Evolutionary conservation across 768 basidiomycete species (phyloP).

Genomic region (Coprinopsis sp.): DNA sequence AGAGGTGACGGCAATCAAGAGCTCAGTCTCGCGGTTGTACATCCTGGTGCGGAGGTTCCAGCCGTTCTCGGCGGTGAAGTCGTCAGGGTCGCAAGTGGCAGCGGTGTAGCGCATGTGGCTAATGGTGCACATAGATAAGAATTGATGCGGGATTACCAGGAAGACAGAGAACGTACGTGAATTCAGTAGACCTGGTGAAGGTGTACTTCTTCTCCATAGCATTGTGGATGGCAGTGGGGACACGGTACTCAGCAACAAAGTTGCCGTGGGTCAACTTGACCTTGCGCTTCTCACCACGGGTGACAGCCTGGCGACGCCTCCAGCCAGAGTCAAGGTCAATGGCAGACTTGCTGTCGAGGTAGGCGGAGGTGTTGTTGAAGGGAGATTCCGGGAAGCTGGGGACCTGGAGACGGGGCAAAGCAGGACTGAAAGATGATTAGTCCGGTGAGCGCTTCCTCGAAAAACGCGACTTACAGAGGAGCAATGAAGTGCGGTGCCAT

Average conservation of each 20-base stretch:
- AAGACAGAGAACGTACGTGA: conserved; percentile 47
- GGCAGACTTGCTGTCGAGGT: conserved; percentile 9
- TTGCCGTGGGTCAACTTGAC: conserved; percentile 86
- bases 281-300: conserved; percentile 79
- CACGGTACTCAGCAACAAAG: conserved; percentile 80
- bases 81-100: conserved; percentile 82
- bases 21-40: conserved; percentile 79
- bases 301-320: conserved; percentile 74
- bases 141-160: background rate
- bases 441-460: background rate
- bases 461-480: conserved; percentile 10
- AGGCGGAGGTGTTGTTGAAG: conserved; percentile 7
- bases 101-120: conserved; percentile 87
- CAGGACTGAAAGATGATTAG: conserved; percentile 4
- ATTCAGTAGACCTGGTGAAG: conserved; percentile 68
- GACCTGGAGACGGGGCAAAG: conserved; percentile 10
- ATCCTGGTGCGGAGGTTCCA: conserved; percentile 73
- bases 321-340: conserved; percentile 42
- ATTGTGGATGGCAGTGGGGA: conserved; percentile 70
- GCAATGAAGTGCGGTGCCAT: conserved; percentile 10
- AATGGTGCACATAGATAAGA: background rate
- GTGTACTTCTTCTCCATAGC: conserved; percentile 74
- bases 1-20: conserved; percentile 88
- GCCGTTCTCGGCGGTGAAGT: conserved; percentile 67
- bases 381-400: conserved; percentile 12